Evolutionary conservation across 495 filamentous ascomycete species (phyloP), one percentile per base, ranked within the genome.

Genomic region (Aspergillus affinis): DNA sequence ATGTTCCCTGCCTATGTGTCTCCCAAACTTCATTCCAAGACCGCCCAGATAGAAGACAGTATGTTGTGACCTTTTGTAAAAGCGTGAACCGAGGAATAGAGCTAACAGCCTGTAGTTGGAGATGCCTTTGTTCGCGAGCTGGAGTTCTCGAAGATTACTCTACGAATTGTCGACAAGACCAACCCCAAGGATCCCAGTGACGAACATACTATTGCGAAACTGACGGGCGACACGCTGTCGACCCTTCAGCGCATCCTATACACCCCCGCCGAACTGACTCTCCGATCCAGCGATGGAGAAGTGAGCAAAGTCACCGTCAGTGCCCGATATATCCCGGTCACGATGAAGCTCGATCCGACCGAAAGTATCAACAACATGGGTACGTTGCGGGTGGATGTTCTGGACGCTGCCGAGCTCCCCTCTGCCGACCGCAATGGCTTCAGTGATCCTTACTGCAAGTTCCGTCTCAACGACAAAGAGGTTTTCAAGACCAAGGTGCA

Each of bases 351-450:
- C 55, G 92, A 98, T 68, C 91, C 93, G 2, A 89, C 82, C 64
- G 94, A 99, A 75, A 95, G 90, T 71, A 96, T 98, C 80, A 98
- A 96, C 83, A 99, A 99, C 75, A 93, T 94, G 87, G 94, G 94
- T 57, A 90, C 84, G 54, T 84, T 99, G 30, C 88, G 91, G 10
- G 89, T 98, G 50, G 91, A 97, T 61, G 80, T 98, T n/a, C 75
- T 97, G 51, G 91, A 96, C 69, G 94, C 89, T 20, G 81, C 86
- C 26, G 87, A 97, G 61, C 85, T 99, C 20, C 94, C 94, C 9
- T 83, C 93, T 12, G 92, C 91, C 51, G 94, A 99, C 69, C 88
- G 93, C 29, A 99, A 98, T 70, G 94, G 94, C 46, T 96, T 87
- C 81, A 96, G 91, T 67, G 94, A 99, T 66, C 94, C 94, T 4